Evolutionary conservation across 83 land plant genomes (phyloP), one percentile per base, ranked within the genome.

Genomic region (Picea mariana): DNA sequence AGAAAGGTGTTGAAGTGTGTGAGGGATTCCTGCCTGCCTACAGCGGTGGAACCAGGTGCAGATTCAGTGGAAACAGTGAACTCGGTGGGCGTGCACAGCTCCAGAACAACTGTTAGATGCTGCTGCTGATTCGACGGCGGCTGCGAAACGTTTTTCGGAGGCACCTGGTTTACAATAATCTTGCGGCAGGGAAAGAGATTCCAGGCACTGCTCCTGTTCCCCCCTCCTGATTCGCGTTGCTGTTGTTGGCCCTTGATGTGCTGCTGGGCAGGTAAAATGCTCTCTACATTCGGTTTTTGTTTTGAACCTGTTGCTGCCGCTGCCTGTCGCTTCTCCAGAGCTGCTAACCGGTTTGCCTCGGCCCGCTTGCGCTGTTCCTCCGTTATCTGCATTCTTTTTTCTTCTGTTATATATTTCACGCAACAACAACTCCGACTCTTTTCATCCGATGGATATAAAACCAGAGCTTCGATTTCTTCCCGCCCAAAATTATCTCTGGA

Each of bases 261-360:
- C 59, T 55, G 15, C 59, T 55, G 59, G 59, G 61, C 47, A 73
- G 77, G 77, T 21, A 75, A 75, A 12, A 52, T 8, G 20, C 78
- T 27, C 4, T 75, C 55, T 20, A 3, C 8, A 44, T 69, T 69
- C 27, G 11, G 15, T 5, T 75, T 67, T n/a, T 18, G 80, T 24
- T 64, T 40, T 83, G 75, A 5, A 55, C 15, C 59, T 55, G 15
- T 55, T 55, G 15, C 15, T 55, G 62, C 9, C 31, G 83, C 42
- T 6, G 86, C 85, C 52, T 84, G 81, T 38, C 92, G 89, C 89
- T 87, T 90, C 21, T 81, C 89, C 6, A 92, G 80, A 24, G 95
- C 95, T 17, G 92, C 91, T 9, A 83, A 75, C 0, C 95, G 83
- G 83, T 92, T 92, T 12, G 88, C 88, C 87, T 92, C 95, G 2